Conservation (phyloP, 106 monocot species). For the Agapanthus africanus region DNA sequence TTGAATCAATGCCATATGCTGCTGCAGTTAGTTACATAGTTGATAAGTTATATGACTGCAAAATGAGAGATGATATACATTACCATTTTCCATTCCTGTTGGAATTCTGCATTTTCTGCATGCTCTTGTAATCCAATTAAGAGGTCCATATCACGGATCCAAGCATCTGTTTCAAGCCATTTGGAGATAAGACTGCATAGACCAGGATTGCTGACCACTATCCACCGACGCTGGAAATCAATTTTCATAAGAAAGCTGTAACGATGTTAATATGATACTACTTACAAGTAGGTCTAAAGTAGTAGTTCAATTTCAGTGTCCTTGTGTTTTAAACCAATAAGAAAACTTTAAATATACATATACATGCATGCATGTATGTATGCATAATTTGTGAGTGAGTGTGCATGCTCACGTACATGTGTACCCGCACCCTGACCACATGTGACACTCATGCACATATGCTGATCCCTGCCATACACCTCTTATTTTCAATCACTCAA, state of each 20-base stretch:
- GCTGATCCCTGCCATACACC: no score
- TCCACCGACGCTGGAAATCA: constrained; percentile 32
- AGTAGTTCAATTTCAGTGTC: no score
- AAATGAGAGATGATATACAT: neutral
- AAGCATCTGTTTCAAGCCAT: constrained; percentile 37
- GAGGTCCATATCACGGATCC: constrained; percentile 38
- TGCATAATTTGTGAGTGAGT: no score
- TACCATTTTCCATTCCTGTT: constrained; percentile 31
- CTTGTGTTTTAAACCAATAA: no score
- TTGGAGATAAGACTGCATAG: constrained; percentile 32
- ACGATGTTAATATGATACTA: neutral
- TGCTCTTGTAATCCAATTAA: constrained; percentile 30
- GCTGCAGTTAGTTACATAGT: neutral
- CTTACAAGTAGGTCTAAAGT: no score
- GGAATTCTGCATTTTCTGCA: constrained; percentile 19
- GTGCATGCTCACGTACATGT: no score
- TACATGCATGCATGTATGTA: no score
- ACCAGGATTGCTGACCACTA: constrained; percentile 36
- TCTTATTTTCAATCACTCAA: no score
- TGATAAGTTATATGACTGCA: neutral
- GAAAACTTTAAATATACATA: no score
- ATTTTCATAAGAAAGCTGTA: constrained; percentile 4
- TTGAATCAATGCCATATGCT: neutral
- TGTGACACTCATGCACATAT: no score
- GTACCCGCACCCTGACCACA: no score